Conservation (phyloP, 1,139 yeast genomes). For the Debaryomyces sp. region DNA sequence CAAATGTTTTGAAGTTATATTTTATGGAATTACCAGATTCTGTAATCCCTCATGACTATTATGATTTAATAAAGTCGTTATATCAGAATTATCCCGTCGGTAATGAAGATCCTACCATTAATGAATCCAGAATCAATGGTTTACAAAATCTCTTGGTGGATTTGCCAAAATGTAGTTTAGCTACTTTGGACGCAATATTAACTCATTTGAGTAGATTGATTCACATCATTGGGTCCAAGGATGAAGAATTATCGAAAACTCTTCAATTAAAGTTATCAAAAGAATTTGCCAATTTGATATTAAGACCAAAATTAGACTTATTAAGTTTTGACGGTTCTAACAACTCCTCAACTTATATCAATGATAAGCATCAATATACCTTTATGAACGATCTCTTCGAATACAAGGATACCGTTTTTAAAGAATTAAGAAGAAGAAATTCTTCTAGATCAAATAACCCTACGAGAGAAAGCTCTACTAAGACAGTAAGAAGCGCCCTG, state of each 20-base stretch:
- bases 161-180: constrained; percentile 70
- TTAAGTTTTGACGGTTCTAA: background rate
- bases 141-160: constrained; percentile 68
- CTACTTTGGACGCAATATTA: constrained; percentile 77
- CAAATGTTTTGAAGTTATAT: constrained; percentile 73
- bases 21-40: constrained; percentile 84
- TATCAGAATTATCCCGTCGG: constrained; percentile 61
- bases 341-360: constrained; percentile 14
- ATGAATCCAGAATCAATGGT: constrained; percentile 56
- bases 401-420: constrained; percentile 58
- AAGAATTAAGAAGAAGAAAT: constrained; percentile 44
- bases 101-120: constrained; percentile 26
- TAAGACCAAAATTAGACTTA: constrained; percentile 49
- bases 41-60: constrained; percentile 63
- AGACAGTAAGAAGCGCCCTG: constrained; percentile 15
- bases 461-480: constrained; percentile 12
- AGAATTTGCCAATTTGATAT: constrained; percentile 66
- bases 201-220: constrained; percentile 72
- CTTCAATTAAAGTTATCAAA: constrained; percentile 58
- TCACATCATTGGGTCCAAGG: constrained; percentile 55
- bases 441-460: constrained; percentile 19
- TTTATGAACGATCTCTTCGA: constrained; percentile 65
- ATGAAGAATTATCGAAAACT: constrained; percentile 34
- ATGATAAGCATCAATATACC: constrained; percentile 61
- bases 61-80: constrained; percentile 68